Evolutionary conservation across 495 filamentous ascomycete species (phyloP).

Genomic region (Podospora bellae-mahoneyi): DNA sequence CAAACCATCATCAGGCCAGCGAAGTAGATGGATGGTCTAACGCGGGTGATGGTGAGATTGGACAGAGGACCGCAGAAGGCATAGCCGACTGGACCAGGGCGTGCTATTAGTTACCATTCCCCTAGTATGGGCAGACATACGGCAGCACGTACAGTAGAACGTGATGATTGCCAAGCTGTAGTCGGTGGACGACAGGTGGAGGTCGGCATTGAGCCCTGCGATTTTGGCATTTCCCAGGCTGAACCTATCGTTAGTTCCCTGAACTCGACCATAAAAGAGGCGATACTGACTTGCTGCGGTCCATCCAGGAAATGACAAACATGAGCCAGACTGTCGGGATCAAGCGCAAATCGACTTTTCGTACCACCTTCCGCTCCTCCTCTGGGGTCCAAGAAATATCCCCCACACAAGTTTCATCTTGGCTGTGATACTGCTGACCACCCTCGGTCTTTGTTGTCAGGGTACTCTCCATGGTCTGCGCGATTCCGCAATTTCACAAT

Average conservation of each 20-base stretch:
- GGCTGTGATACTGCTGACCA: background rate
- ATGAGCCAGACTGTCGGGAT: slow-evolving; percentile 43
- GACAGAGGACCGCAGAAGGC: background rate
- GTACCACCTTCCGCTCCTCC: slow-evolving; percentile 31
- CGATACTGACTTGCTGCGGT: slow-evolving; percentile 46
- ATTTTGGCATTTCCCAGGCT: slow-evolving; percentile 59
- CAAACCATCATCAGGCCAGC: slow-evolving; percentile 53
- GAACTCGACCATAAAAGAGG: background rate
- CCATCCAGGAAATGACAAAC: slow-evolving; percentile 43
- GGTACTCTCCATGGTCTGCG: background rate
- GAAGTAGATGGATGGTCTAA: slow-evolving; percentile 50
- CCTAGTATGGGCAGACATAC: background rate
- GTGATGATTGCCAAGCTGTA: slow-evolving; percentile 59
- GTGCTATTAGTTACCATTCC: background rate
- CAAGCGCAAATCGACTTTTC: slow-evolving; percentile 38
- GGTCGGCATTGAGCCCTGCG: slow-evolving; percentile 56
- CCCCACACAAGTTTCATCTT: background rate
- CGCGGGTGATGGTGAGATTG: slow-evolving; percentile 11
- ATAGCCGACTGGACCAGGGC: background rate
- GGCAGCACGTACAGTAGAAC: slow-evolving; percentile 46
- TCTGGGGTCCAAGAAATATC: slow-evolving; percentile 13
- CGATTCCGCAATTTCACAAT: background rate
- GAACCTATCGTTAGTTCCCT: background rate
- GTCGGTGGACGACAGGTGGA: slow-evolving; percentile 51
- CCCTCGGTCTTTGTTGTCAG: background rate